Evolutionary conservation across 805 yeast genomes (phyloP), one percentile per base, ranked within the genome.

Genomic region (Metahyphopichia silvanorum): DNA sequence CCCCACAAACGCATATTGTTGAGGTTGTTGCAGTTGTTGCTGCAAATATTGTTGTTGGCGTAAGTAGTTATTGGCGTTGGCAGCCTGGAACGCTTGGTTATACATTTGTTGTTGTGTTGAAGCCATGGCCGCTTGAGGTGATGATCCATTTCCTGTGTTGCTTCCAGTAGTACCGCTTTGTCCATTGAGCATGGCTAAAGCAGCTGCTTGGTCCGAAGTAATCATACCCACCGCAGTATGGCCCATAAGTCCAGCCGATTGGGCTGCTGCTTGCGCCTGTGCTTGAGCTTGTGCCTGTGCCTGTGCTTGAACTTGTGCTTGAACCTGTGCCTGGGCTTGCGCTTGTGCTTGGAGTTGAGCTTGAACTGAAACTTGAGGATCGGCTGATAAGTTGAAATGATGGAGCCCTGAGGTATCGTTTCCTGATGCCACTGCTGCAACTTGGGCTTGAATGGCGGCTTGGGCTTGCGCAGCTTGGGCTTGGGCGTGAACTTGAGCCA

Each of bases 361-460:
- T 26, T 26, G 29, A 15, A 26, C 6, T 15, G 7, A n/a, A n/a
- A n/a, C n/a, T n/a, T n/a, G n/a, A n/a, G 15, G 7, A 8, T 8
- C 8, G 12, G 27, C n/a, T 24, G 27, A 8, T 24, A 14, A 10
- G 11, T n/a, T 21, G 23, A 21, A 10, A 21, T n/a, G 11, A 21
- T 21, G 11, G n/a, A 27, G 19, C 5, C 16, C n/a, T 27, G 22
- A 27, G 17, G 9, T 25, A 19, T 14, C 16, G 28, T n/a, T n/a
- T n/a, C n/a, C 29, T 27, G 38, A 3, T n/a, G n/a, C 21, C 17
- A 27, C 20, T 16, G 34, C 33, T 39, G 31, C 26, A 36, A 44
- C 31, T 29, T 40, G 33, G 16, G 48, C 31, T 29, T 53, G 21
- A 21, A 53, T 27, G 27, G 59, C 32, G 16, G 52, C 36, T 30